Evolutionary conservation across 331 rosid species (phyloP).

Genomic region (Spiraea crenata): DNA sequence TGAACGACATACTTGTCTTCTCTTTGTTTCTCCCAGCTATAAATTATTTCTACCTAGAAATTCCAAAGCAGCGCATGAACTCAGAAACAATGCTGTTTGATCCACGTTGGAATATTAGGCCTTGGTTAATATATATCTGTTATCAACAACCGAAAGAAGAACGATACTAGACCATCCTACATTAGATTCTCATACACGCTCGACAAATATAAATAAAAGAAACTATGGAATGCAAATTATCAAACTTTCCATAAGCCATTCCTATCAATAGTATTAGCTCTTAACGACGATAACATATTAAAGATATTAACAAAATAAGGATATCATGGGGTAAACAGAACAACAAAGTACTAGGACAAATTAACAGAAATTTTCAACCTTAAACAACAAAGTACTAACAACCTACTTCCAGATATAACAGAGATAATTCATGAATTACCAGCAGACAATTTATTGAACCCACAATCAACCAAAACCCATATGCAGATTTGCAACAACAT

Average conservation of each 20-base stretch:
- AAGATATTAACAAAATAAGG: neutral
- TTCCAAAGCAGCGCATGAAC: slow-evolving; percentile 4
- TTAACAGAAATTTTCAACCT: no score
- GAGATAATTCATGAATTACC: no score
- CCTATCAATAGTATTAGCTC: neutral
- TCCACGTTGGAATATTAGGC: neutral
- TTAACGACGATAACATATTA: neutral
- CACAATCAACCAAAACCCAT: neutral
- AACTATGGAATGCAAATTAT: neutral
- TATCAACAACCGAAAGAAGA: neutral
- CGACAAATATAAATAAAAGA: no score
- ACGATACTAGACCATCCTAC: no score
- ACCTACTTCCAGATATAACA: neutral
- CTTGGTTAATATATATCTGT: neutral
- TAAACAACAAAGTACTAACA: no score
- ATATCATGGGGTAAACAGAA: neutral
- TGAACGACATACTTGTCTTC: slow-evolving; percentile 64
- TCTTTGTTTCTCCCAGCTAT: slow-evolving; percentile 7
- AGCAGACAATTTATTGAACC: neutral
- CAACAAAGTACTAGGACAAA: neutral
- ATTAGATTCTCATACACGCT: no score
- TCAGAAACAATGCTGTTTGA: neutral
- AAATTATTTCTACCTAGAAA: slow-evolving; percentile 9
- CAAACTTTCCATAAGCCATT: neutral
- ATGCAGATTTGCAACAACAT: neutral